Base-by-base conservation (phyloP, 768 basidiomycete species). In the Leucocoprinus leucothites region DNA sequence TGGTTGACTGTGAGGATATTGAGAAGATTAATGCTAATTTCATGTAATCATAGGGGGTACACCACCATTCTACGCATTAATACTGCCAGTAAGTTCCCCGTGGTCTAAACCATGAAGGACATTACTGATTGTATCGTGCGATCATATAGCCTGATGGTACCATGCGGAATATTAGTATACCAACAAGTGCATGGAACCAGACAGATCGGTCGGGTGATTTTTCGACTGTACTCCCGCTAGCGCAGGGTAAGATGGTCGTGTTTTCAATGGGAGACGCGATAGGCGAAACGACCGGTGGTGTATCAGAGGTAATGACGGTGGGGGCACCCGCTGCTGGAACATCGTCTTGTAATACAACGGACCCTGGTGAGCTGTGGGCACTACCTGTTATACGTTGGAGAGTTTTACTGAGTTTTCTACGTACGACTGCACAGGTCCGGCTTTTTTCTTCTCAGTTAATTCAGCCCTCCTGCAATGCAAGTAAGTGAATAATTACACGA, bases 201-300 rank as follows among this genome's bases (percentile, higher is more conserved):
- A 51, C 59, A 19, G 38, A 41, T 18, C 22, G 38, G n/a, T 36
- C 54, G 5, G 67, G 68, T 11, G 47, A 49, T 11, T 67, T 64
- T 46, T 56, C 60, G 7, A 60, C 62, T 9, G 56, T 44, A 19
- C 47, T 67, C 2, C n/a, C 48, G 2, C 51, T 67, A 14, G 1
- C 34, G 6, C 50, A 57, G 28, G 47, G 51, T n/a, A 24, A 58
- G 22, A 50, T 47, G 11, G 50, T 67, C 13, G 43, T 67, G 49
- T 60, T 69, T 28, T 56, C 60, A 43, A 65, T 69, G 63, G 65
- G 64, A 7, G 68, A 69, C 38, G 63, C 67, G 8, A 63, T 62
- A 4, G 68, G 64, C 9, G 51, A 58, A 31, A 63, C 64, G 13
- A 58, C 67, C 19, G 67, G 67, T 16, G 65, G 67, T 16, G 60